A percentile compares a stretch with the other conserved stretches of the same genome.
phyloP scores from a whole-genome alignment of 768 basidiomycete genomes.

The Pholiota conissans region DNA sequence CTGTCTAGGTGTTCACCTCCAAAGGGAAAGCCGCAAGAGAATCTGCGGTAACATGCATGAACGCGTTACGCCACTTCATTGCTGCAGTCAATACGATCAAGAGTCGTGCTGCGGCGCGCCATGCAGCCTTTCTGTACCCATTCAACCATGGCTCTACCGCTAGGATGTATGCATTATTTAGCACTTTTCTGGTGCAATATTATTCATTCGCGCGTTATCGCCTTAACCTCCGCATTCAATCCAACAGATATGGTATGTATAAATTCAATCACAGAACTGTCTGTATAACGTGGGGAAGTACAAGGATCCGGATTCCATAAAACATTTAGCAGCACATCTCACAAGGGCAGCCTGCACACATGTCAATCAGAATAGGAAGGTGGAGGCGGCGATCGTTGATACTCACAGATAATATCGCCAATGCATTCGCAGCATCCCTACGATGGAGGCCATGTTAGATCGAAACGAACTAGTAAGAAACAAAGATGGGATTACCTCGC shows the following conservation, averaged over 20 bases:
- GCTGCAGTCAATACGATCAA: too few species aligned
- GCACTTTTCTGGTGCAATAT: too few species aligned
- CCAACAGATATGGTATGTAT: too few species aligned
- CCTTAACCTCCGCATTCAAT: too few species aligned
- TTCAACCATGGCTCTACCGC: too few species aligned
- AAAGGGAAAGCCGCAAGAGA: neutral
- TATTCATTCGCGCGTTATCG: too few species aligned
- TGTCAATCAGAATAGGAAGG: neutral
- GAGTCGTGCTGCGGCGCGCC: too few species aligned
- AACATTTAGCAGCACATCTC: constrained; percentile 66
- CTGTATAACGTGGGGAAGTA: too few species aligned
- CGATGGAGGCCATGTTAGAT: neutral
- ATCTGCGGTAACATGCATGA: neutral
- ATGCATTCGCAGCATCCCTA: constrained; percentile 72
- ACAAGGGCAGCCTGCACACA: constrained; percentile 69
- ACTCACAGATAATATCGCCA: constrained; percentile 72
- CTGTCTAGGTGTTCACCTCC: neutral
- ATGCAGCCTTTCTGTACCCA: too few species aligned
- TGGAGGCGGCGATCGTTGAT: neutral
- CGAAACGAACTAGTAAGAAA: neutral
- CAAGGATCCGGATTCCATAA: neutral
- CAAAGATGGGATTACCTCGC: constrained; percentile 49
- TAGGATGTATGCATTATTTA: too few species aligned
- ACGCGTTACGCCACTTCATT: neutral
- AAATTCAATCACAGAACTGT: too few species aligned